These are phyloP conservation scores for Porodaedalea pini DNA, from an alignment of 1,284 basidiomycete genomes.

Conservation along the genomic window DNA sequence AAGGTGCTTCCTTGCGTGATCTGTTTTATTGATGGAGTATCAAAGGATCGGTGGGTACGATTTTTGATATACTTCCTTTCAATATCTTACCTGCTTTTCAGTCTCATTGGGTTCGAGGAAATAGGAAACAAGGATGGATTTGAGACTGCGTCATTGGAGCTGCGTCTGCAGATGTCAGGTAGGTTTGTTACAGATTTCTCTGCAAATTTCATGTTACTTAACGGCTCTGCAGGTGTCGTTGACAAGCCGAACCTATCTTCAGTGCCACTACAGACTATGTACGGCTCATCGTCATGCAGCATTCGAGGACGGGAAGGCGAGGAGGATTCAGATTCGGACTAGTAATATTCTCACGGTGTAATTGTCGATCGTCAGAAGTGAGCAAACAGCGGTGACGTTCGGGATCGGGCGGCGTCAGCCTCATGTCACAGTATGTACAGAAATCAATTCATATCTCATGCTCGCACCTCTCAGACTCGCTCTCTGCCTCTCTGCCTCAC, in stretches of 20 bases:
- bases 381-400: background rate
- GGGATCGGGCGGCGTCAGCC: slow-evolving; percentile 1
- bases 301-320: slow-evolving; percentile 5
- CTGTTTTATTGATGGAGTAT: slow-evolving; percentile 82
- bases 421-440: background rate
- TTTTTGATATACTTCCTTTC: no score
- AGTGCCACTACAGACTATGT: slow-evolving; percentile 1
- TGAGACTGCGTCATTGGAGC: slow-evolving; percentile 77
- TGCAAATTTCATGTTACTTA: background rate
- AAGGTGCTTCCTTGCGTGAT: slow-evolving; percentile 95
- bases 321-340: slow-evolving; percentile 17
- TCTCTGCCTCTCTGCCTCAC: background rate
- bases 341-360: background rate
- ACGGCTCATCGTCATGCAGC: slow-evolving; percentile 3
- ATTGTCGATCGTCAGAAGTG: slow-evolving; percentile 1
- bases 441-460: background rate
- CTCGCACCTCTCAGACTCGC: background rate
- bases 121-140: slow-evolving; percentile 87
- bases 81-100: no score
- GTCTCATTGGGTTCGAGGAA: slow-evolving; percentile 93
- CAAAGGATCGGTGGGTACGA: slow-evolving; percentile 81
- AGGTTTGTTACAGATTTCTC: slow-evolving; percentile 22
- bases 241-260: slow-evolving; percentile 6
- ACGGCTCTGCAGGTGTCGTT: slow-evolving; percentile 9
- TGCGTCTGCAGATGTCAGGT: slow-evolving; percentile 78